Conservation (phyloP, 1,284 basidiomycete genomes). For the Moesziomyces antarcticus region DNA sequence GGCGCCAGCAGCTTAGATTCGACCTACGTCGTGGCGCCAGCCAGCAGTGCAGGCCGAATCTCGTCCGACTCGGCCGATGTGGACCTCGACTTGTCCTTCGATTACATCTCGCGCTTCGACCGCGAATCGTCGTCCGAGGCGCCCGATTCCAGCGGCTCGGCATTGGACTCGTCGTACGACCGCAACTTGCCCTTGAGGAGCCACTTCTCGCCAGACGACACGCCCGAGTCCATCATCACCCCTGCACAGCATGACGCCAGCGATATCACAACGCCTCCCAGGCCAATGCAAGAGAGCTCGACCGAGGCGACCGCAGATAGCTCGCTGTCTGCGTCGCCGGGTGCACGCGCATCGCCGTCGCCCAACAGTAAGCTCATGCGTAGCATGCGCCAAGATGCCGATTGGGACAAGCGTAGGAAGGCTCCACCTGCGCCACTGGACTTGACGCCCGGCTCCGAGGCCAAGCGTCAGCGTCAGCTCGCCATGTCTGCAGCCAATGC, state of each 20-base stretch:
- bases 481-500: background rate
- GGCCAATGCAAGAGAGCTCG: slow-evolving; percentile 1
- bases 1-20: slow-evolving; percentile 11
- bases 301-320: slow-evolving; percentile 1
- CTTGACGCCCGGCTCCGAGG: slow-evolving; percentile 29
- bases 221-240: slow-evolving; percentile 15
- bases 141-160: slow-evolving; percentile 25
- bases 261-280: background rate
- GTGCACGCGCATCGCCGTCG: slow-evolving; percentile 11
- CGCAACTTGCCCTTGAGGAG: slow-evolving; percentile 7
- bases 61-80: slow-evolving; percentile 35
- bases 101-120: slow-evolving; percentile 52
- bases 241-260: background rate
- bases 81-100: slow-evolving; percentile 56
- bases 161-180: slow-evolving; percentile 24
- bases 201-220: slow-evolving; percentile 30
- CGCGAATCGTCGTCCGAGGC: slow-evolving; percentile 22
- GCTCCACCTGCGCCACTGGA: slow-evolving; percentile 48
- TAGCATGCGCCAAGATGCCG: slow-evolving; percentile 47
- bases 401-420: slow-evolving; percentile 48
- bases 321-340: slow-evolving; percentile 6
- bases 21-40: slow-evolving; percentile 3
- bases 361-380: slow-evolving; percentile 28
- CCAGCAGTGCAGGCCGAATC: background rate
- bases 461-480: slow-evolving; percentile 25